Evolutionary conservation across 2,329 filamentous ascomycete species (phyloP), one percentile per base, ranked within the genome.

Genomic region (Colletotrichum aenigma): DNA sequence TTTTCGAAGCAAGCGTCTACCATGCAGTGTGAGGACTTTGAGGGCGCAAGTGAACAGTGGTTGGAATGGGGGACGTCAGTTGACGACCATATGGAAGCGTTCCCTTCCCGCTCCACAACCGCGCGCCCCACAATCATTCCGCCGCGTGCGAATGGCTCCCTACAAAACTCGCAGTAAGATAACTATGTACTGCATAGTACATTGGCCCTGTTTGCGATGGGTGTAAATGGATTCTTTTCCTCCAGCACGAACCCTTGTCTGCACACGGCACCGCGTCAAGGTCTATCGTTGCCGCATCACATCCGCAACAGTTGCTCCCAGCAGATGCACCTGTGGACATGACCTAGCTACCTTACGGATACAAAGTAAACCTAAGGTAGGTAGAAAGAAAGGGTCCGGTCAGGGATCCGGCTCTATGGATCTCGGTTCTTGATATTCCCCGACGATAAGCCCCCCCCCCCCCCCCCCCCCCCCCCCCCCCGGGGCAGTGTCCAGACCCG

Each of bases 371-470:
- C 34, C 34, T 36, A 36, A 16, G 15, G 15, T 36, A 36, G 6
- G 60, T 13, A 21, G 26, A 28, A 48, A 32, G 26, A 43, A 48
- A 66, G 36, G 36, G 36, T 52, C 36, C 38, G 60, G 55, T 21
- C 43, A 43, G 48, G 62, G 18, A 67, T 61, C 64, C 70, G 48
- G 36, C 36, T 55, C 28, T 69, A 43, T 56, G 66, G 55, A 61
- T 69, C 56, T 69, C 70, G 66, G n/a, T 34, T 73, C 30, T 68
- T 62, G 30, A 73, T 73, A 70, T 73, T 73, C 28, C 60, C 71
- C 71, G 65, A 73, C 7, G 62, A 30, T 32, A 66, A 34, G 43
- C 43, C 60, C 30, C 32, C 36, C 36, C 16, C 18, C 36, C 36
- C 16, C 18, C 36, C 36, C 16, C 18, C 60, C 30, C 32, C 43